A percentile compares a stretch with the other conserved stretches of the same genome.
These are phyloP conservation scores for Mollisia scopiformis DNA, from an alignment of 2,329 filamentous ascomycete species.

Conservation along the genomic window DNA sequence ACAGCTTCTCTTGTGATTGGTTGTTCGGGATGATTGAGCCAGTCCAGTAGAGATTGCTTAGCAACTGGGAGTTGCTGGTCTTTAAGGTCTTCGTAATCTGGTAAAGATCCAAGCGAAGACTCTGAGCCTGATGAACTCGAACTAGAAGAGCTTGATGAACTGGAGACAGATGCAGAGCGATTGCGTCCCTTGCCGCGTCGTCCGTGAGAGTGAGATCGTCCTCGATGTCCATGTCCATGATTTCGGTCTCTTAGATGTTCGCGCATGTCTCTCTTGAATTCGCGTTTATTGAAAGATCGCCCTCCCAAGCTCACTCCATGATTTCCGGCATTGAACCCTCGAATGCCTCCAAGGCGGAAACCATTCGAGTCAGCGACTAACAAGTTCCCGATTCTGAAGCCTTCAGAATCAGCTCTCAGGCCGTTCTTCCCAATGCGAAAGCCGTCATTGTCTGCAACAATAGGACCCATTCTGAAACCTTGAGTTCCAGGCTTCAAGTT, in stretches of 20 bases:
- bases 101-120: slow-evolving; percentile 54
- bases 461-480: slow-evolving; percentile 27
- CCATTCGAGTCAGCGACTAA: slow-evolving; percentile 44
- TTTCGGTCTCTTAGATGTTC: slow-evolving; percentile 4
- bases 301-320: slow-evolving; percentile 26
- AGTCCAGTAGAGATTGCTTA: slow-evolving; percentile 47
- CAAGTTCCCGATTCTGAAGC: slow-evolving; percentile 20
- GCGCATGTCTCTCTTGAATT: slow-evolving; percentile 2
- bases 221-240: slow-evolving; percentile 21
- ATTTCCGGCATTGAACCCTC: slow-evolving; percentile 27
- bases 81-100: slow-evolving; percentile 53
- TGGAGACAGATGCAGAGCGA: slow-evolving; percentile 23
- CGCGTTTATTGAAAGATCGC: slow-evolving; percentile 20
- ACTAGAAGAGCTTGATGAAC: slow-evolving; percentile 38
- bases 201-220: slow-evolving; percentile 12
- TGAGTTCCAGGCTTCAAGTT: slow-evolving; percentile 23
- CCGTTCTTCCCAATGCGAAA: slow-evolving; percentile 27
- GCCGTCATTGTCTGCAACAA: slow-evolving; percentile 31
- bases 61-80: slow-evolving; percentile 52
- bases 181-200: slow-evolving; percentile 11
- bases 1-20: slow-evolving; percentile 51
- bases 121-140: slow-evolving; percentile 38
- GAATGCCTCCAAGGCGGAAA: slow-evolving; percentile 36
- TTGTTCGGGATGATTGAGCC: slow-evolving; percentile 53
- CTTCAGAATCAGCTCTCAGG: slow-evolving; percentile 17